A percentile compares a stretch with the other conserved stretches of the same genome.
phyloP scores from a whole-genome alignment of 495 filamentous ascomycete species.

The Daldinia loculata region DNA sequence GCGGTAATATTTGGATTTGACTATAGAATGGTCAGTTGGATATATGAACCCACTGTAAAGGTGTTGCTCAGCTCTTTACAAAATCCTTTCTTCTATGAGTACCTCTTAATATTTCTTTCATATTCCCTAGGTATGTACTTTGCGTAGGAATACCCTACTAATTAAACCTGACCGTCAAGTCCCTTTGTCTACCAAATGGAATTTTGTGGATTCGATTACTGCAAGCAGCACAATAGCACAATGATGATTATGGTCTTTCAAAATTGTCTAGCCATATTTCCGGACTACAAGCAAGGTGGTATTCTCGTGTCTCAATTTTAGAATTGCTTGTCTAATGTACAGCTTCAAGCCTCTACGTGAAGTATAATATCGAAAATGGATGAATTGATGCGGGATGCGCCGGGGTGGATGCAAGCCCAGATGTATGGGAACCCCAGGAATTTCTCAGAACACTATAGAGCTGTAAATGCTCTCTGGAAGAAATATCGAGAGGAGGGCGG shows the following conservation, averaged over 20 bases:
- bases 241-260: neutral
- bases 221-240: constrained; percentile 2
- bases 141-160: neutral
- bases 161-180: too few species aligned
- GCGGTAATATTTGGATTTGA: too few species aligned
- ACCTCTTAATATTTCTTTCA: neutral
- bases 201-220: neutral
- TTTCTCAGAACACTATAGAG: neutral
- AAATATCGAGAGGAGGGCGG: constrained; percentile 1
- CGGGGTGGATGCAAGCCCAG: neutral
- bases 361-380: neutral
- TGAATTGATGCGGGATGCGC: neutral
- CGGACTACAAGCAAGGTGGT: neutral
- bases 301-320: neutral
- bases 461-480: neutral
- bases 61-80: neutral
- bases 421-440: neutral
- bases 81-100: neutral
- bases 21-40: too few species aligned
- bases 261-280: neutral
- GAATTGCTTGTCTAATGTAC: neutral
- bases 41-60: too few species aligned
- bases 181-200: neutral
- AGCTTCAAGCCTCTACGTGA: neutral
- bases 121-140: neutral